phyloP scores from a whole-genome alignment of 2,329 filamentous ascomycete genomes.

The Iodosphaeria phyllophila region DNA sequence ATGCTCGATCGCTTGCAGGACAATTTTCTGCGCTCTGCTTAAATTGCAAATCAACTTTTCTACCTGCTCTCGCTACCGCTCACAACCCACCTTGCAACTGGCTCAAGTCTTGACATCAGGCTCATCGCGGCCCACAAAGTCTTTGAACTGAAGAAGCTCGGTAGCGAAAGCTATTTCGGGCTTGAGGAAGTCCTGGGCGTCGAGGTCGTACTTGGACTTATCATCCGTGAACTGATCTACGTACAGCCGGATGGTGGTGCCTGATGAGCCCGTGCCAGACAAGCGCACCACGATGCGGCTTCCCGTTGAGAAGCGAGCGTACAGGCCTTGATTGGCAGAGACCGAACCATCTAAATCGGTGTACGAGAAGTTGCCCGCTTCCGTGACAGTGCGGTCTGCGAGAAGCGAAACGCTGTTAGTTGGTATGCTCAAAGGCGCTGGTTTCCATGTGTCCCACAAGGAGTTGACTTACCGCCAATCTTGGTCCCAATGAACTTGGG shows the following conservation, averaged over 20 bases:
- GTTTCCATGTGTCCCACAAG: slow-evolving; percentile 2
- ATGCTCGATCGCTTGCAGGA: too few species aligned
- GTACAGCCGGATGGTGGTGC: slow-evolving; percentile 91
- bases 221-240: slow-evolving; percentile 90
- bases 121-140: slow-evolving; percentile 80
- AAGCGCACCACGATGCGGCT: slow-evolving; percentile 90
- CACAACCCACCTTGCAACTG: neutral
- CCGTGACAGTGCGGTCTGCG: slow-evolving; percentile 56
- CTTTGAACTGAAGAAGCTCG: slow-evolving; percentile 76
- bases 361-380: slow-evolving; percentile 94
- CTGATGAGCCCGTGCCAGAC: slow-evolving; percentile 86
- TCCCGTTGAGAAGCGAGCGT: slow-evolving; percentile 82
- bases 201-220: slow-evolving; percentile 54
- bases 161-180: slow-evolving; percentile 76
- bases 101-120: slow-evolving; percentile 91
- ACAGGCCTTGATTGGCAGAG: slow-evolving; percentile 89
- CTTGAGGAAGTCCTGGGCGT: slow-evolving; percentile 87
- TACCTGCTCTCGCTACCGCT: too few species aligned
- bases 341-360: slow-evolving; percentile 96
- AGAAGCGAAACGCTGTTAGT: slow-evolving; percentile 7
- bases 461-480: slow-evolving; percentile 43
- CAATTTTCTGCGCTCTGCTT: too few species aligned
- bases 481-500: slow-evolving; percentile 63
- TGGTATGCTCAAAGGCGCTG: neutral
- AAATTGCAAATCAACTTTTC: too few species aligned